Conservation (phyloP, 73 alveolate species). For the Paramecium pentaurelia region DNA sequence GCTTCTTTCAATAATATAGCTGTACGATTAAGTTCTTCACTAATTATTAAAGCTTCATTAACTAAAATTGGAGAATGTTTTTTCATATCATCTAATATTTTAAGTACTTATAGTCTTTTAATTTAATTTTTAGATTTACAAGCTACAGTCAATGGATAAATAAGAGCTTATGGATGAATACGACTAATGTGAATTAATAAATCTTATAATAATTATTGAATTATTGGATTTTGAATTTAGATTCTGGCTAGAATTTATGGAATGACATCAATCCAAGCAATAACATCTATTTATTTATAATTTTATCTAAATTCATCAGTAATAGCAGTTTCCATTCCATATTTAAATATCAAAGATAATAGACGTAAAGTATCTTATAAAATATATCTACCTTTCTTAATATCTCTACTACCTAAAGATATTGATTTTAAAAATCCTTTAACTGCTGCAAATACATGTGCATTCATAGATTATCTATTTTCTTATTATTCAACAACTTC, state of each 20-base stretch:
- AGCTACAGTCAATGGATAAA: constrained; percentile 93
- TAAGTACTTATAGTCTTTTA: constrained; percentile 86
- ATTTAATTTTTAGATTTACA: constrained; percentile 82
- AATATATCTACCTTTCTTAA: constrained; percentile 66
- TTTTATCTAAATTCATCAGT: constrained; percentile 78
- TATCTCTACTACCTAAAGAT: constrained; percentile 78
- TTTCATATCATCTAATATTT: constrained; percentile 81
- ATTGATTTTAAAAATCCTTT: constrained; percentile 88
- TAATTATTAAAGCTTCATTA: constrained; percentile 81
- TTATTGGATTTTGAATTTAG: constrained; percentile 77
- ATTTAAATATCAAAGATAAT: constrained; percentile 86
- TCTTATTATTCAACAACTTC: constrained; percentile 58
- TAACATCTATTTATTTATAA: constrained; percentile 80
- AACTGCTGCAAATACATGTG: constrained; percentile 85
- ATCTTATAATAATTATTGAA: constrained; percentile 74
- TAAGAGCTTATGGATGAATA: constrained; percentile 91
- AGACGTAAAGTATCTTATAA: constrained; percentile 90
- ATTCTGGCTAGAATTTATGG: constrained; percentile 98
- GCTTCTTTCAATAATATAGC: constrained; percentile 90
- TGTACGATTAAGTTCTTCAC: constrained; percentile 92
- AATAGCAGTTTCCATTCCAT: constrained; percentile 86
- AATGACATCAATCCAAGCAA: constrained; percentile 96
- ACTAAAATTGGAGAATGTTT: constrained; percentile 78
- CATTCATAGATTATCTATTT: constrained; percentile 46
- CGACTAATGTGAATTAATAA: constrained; percentile 83